Conservation (phyloP, 495 filamentous ascomycete species). For the Trichoderma reesei region DNA sequence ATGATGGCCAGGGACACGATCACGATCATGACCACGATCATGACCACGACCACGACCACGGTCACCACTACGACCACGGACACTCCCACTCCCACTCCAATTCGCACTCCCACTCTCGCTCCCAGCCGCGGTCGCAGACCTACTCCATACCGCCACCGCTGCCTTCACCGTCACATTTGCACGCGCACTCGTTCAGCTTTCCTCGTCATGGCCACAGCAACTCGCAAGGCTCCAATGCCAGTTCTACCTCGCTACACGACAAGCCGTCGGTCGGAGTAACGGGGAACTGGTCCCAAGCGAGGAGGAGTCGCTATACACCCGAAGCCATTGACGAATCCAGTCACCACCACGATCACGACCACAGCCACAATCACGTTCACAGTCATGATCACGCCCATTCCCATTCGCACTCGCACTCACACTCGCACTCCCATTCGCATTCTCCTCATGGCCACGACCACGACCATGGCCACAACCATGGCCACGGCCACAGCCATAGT, state of each 20-base stretch:
- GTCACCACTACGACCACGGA: conserved; percentile 19
- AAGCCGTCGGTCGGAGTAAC: not conserved
- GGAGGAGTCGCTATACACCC: not conserved
- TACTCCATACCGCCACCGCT: conserved; percentile 27
- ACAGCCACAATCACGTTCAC: conserved; percentile 20
- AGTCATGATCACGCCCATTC: conserved; percentile 28
- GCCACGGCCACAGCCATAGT: conserved; percentile 17
- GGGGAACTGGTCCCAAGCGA: not conserved
- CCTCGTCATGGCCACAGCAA: conserved; percentile 4
- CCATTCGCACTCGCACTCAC: conserved; percentile 24
- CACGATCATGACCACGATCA: conserved; percentile 25
- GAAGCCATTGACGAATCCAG: not conserved
- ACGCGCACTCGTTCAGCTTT: conserved; percentile 12
- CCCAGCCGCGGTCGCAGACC: conserved; percentile 25
- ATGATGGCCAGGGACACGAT: conserved; percentile 30
- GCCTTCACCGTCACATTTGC: conserved; percentile 13
- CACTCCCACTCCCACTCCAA: conserved; percentile 11
- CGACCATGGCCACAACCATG: conserved; percentile 19
- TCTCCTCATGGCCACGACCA: conserved; percentile 16
- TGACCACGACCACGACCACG: conserved; percentile 17
- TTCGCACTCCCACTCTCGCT: conserved; percentile 17
- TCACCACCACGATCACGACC: conserved; percentile 16
- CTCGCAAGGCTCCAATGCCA: conserved; percentile 16
- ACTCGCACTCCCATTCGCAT: conserved; percentile 13
- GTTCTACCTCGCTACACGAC: conserved; percentile 3